Base-by-base conservation (phyloP, 768 basidiomycete genomes). In the Hypsizygus marmoreus region DNA sequence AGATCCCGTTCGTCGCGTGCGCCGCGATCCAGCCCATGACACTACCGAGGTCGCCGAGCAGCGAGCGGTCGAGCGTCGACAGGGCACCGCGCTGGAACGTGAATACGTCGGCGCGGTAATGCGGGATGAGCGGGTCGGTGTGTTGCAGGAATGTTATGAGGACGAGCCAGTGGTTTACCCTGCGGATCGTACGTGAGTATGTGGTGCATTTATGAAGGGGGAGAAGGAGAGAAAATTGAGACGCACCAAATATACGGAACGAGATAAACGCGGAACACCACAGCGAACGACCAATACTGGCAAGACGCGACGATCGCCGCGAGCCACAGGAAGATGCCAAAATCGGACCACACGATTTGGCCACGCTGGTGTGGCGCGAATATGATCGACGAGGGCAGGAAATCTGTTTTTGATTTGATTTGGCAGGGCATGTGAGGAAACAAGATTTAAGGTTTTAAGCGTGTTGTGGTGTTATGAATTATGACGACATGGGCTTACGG, bases 1-100 rank as follows among this genome's bases (percentile, higher is more conserved):
- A 86, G 60, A 91, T 88, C 50, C 88, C 87, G 64, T 90, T 80
- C 12, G 89, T 84, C 37, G 81, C 73, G 49, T 75, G 72, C 1
- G 78, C 80, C 6, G 88, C 90, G 50, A 91, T 76, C 73, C 82
- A 87, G 36, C 74, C 86, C 71, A 84, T 79, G 53, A 89, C 55
- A 36, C 66, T 71, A 38, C 89, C 88, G 37, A 77, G 72, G 54
- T 79, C 83, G 25, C 75, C 76, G 12, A 80, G 66, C 10, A 79
- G 62, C 56, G 58, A 71, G 33, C 80, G 76, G 59, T 81, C 80
- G 44, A 81, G 62, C 39, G 81, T 83, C 48, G 70, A 70, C 23
- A 81, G 73, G 7, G 81, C 81, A 17, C 81, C 81, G 36, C 77
- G 74, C 46, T 70, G 70, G 68, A 80, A 82, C 33, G 67, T 81